Evolutionary conservation across 2,329 filamentous ascomycete species (phyloP), one percentile per base, ranked within the genome.

Genomic region (Didymella glomerata): DNA sequence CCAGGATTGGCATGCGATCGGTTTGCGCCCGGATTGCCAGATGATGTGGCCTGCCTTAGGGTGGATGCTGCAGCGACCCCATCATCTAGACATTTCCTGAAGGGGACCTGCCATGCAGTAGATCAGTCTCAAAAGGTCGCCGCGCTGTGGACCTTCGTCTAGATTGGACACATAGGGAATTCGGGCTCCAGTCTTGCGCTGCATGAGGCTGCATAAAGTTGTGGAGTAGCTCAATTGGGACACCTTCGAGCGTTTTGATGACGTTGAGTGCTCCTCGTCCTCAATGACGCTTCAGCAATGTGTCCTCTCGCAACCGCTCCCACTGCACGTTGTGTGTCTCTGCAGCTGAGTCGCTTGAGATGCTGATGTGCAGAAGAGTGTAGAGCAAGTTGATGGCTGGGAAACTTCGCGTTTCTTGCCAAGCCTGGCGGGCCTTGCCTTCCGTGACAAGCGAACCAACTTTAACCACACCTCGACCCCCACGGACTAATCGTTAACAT

Each of bases 51-150:
- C 34, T 36, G 22, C 6, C 4, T 14, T 51, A 22, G 36, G n/a
- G n/a, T 30, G 27, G 28, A 38, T 14, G 22, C 44, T 34, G 27
- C 25, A 10, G 20, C 22, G n/a, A 24, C n/a, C 47, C 40, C n/a
- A 45, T n/a, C 16, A 52, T 20, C 11, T 36, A 18, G 13, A n/a
- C n/a, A n/a, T n/a, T n/a, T n/a, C 55, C 55, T 48, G 27, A 53
- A 48, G 44, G 55, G 48, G 55, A 57, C 48, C 44, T 53, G 18
- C 25, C 48, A 38, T 57, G 55, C 55, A 53, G 48, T 38, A 53
- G 48, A 30, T 25, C 27, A 27, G 28, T 45, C 48, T 48, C 20
- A 32, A 57, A 48, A 44, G 36, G 48, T 57, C 55, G 27, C 44
- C 48, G 38, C 28, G 27, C 27, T 40, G n/a, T 22, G 44, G 11